phyloP scores from a whole-genome alignment of 768 basidiomycete genomes.

The Termitomyces sp. region DNA sequence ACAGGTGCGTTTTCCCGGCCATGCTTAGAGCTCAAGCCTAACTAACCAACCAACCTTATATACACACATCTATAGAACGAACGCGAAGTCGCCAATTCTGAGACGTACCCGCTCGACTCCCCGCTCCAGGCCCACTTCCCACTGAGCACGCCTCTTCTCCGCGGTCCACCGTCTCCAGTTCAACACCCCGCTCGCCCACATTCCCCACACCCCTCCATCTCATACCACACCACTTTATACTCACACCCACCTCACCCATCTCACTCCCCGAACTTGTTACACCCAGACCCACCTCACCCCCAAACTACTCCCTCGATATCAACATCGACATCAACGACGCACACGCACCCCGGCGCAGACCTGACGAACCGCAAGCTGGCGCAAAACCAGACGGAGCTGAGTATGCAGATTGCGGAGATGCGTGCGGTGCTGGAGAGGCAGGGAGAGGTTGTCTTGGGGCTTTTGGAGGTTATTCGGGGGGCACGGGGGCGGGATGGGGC shows the following conservation, averaged over 20 bases:
- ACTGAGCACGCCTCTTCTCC: not conserved
- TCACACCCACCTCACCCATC: not conserved
- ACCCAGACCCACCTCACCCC: not conserved
- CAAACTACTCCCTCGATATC: not conserved
- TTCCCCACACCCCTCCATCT: not conserved
- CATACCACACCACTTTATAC: not conserved
- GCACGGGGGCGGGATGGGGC: not conserved
- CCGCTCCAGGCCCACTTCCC: constrained; percentile 12
- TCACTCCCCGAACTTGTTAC: not conserved
- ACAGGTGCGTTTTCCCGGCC: constrained; percentile 32
- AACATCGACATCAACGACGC: not conserved
- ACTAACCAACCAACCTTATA: too few species aligned
- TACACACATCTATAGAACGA: too few species aligned
- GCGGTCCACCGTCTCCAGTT: not conserved
- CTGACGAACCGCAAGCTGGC: constrained; percentile 58
- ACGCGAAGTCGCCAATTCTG: constrained; percentile 12
- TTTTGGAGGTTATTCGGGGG: constrained; percentile 20
- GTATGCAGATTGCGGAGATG: constrained; percentile 59
- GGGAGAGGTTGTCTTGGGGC: constrained; percentile 42
- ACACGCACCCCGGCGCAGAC: constrained; percentile 24
- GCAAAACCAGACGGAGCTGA: constrained; percentile 64
- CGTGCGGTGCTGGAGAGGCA: constrained; percentile 54
- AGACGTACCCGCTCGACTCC: not conserved
- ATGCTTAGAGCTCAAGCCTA: too few species aligned
- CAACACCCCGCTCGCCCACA: too few species aligned